These are phyloP conservation scores for Monosporozyma yasuniensis DNA, from an alignment of 805 yeast genomes.

Conservation along the genomic window DNA sequence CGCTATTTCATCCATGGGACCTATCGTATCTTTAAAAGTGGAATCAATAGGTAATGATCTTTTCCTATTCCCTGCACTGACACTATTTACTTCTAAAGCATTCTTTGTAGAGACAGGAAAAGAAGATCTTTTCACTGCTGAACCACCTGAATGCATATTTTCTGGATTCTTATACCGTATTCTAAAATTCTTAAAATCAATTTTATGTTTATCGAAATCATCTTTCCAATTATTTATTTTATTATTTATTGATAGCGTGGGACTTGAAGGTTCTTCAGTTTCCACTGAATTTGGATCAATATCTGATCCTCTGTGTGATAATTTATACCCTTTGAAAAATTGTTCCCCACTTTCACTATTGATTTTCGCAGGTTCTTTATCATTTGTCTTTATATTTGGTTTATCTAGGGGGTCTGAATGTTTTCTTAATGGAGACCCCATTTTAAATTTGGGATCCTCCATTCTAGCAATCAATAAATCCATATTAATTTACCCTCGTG, in stretches of 20 bases:
- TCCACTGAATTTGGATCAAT: not conserved
- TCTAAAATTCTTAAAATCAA: not conserved
- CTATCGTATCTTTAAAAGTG: not conserved
- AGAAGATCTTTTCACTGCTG: not conserved
- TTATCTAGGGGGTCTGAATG: not conserved
- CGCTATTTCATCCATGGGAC: not conserved
- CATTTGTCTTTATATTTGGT: not conserved
- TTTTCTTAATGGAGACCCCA: not conserved
- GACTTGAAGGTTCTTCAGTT: not conserved
- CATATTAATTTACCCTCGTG: too few species aligned
- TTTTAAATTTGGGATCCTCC: slow-evolving; percentile 5
- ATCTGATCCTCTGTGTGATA: not conserved
- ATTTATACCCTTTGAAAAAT: not conserved
- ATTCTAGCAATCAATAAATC: slow-evolving; percentile 8
- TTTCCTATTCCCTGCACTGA: not conserved
- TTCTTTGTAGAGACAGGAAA: not conserved
- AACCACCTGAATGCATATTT: not conserved
- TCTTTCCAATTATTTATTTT: not conserved
- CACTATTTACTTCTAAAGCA: not conserved
- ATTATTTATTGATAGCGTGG: not conserved
- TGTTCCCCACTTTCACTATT: not conserved
- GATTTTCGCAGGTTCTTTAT: not conserved
- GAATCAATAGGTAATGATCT: not conserved
- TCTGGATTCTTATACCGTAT: not conserved
- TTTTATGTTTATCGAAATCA: not conserved